Evolutionary conservation across 1,284 basidiomycete genomes (phyloP), one percentile per base, ranked within the genome.

Genomic region (Quambalaria eucalypti): DNA sequence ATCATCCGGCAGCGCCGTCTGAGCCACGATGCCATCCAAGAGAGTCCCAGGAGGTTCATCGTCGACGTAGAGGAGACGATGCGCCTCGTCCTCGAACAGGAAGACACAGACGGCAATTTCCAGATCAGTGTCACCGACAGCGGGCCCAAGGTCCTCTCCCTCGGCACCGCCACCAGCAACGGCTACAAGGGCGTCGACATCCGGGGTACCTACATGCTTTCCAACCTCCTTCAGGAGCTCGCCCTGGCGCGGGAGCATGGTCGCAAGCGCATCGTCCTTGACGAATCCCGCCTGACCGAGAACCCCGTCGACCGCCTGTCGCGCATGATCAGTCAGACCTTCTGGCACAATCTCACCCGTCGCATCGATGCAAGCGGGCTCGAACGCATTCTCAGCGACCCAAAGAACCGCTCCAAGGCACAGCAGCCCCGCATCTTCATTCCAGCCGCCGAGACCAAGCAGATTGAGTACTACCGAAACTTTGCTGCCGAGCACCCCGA

Each of bases 31-130:
- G 80, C 74, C 63, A 50, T 77, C 75, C 36, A 73, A 71, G 48
- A 79, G 77, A 36, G 78, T 74, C 21, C 81, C 6, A 59, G 69
- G 5, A 60, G 71, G 33, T 98, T 96, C 79, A 82, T 97, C 36
- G 90, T 98, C 60, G 93, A 97, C 69, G 93, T 98, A n/a, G 93
- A 98, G 71, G 91, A 96, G 78, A 98, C 93, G 29, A 91, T 98
- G 76, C 85, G 91, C 47, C 84, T 96, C 57, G 85, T 98, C 5
- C 84, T 98, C 30, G 90, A 95, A 76, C 95, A 98, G 76, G 93
- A 98, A 75, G 93, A 98, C 76, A 97, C 93, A 4, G 91, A 98
- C 66, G 87, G 87, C 48, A 90, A 98, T 78, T 91, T 92, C 76
- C 52, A 96, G 78, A 97, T 98, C 71, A 91, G 88, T 64, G 85